Evolutionary conservation across 2,329 filamentous ascomycete genomes (phyloP).

Genomic region (Arthrobotrys musiformis): DNA sequence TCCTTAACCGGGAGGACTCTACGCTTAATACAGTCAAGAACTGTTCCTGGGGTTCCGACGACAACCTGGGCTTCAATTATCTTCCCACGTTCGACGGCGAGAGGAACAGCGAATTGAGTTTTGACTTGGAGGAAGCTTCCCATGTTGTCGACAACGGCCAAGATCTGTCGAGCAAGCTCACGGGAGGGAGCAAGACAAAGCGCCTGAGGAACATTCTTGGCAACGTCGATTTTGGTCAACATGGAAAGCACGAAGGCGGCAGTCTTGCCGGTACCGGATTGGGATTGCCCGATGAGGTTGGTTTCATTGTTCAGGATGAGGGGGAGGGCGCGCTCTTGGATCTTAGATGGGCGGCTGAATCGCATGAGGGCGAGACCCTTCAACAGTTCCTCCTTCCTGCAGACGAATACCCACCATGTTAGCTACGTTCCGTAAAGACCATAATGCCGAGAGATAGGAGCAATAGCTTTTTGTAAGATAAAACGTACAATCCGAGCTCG

Average conservation of each 20-base stretch:
- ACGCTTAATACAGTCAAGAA: constrained; percentile 84
- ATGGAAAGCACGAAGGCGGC: constrained; percentile 95
- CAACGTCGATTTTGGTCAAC: constrained; percentile 83
- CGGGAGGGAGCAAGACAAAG: constrained; percentile 90
- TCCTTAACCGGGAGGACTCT: constrained; percentile 76
- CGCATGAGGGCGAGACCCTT: constrained; percentile 82
- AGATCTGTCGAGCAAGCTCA: constrained; percentile 93
- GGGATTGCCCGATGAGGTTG: constrained; percentile 98
- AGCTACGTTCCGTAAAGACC: not conserved
- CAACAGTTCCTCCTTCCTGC: constrained; percentile 73
- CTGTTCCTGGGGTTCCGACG: constrained; percentile 92
- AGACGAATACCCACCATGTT: constrained; percentile 31
- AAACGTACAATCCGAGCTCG: constrained; percentile 83
- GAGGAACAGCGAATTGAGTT: constrained; percentile 84
- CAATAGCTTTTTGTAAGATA: not conserved
- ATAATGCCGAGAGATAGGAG: not conserved
- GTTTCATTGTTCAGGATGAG: constrained; percentile 82
- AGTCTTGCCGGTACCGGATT: constrained; percentile 98
- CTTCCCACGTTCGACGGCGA: constrained; percentile 75
- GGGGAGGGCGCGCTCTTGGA: constrained; percentile 93
- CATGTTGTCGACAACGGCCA: constrained; percentile 83
- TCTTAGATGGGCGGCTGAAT: constrained; percentile 96
- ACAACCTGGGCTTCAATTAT: constrained; percentile 80
- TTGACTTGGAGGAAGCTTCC: constrained; percentile 79
- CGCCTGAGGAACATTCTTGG: constrained; percentile 76